Percentiles rank a stretch among this genome's conserved stretches.
These are phyloP conservation scores for Benincasa hispida DNA, from an alignment of 306 rosid species.

Conservation along the genomic window DNA sequence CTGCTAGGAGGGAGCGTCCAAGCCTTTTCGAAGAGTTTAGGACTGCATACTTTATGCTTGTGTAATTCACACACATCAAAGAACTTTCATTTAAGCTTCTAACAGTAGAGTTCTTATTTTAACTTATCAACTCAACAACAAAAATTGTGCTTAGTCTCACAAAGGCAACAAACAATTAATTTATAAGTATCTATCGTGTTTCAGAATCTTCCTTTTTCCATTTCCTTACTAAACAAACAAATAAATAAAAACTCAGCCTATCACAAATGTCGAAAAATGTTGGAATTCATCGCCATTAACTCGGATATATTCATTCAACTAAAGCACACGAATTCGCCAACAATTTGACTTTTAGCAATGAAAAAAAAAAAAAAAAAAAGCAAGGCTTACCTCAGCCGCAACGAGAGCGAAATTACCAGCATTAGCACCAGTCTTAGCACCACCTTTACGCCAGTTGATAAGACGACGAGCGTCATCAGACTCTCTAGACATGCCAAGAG, in stretches of 20 bases:
- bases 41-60: neutral
- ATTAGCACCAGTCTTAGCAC: constrained; percentile 47
- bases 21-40: neutral
- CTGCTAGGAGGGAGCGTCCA: neutral
- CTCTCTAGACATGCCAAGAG: constrained; percentile 68
- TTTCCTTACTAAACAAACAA: neutral
- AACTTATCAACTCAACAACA: neutral
- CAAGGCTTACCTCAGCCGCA: constrained; percentile 53
- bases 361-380: neutral
- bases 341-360: neutral
- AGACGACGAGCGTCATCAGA: constrained; percentile 77
- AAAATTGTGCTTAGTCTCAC: neutral
- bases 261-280: neutral
- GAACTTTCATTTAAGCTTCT: neutral
- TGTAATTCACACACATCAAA: neutral
- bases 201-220: neutral
- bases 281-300: neutral
- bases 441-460: constrained; percentile 88
- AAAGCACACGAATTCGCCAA: neutral
- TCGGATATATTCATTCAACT: neutral
- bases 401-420: constrained; percentile 81
- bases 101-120: neutral
- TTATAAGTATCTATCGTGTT: neutral
- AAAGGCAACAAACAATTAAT: neutral
- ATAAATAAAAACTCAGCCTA: neutral